Percentiles rank a stretch among this genome's conserved stretches.
Conservation (phyloP, 1,139 yeast species). For the Hansenula anomala region DNA sequence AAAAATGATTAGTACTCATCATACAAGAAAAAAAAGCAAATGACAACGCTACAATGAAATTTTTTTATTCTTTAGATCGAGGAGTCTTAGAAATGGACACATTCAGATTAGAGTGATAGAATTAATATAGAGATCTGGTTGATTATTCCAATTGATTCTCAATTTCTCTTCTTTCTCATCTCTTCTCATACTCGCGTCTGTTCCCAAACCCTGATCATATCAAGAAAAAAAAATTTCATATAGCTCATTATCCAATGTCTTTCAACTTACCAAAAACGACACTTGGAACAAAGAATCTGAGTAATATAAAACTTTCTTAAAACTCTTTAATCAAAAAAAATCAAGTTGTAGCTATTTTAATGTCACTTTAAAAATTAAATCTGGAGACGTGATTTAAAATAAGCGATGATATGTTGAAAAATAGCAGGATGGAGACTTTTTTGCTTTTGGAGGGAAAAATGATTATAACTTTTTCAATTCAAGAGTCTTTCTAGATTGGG, state of each 20-base stretch:
- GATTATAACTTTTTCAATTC: conserved; percentile 7
- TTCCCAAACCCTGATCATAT: no score
- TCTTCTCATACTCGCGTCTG: conserved; percentile 12
- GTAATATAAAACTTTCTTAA: not conserved
- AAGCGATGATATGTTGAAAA: no score
- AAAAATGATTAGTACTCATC: not conserved
- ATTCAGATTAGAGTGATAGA: no score
- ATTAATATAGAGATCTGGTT: no score
- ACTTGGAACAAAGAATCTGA: not conserved
- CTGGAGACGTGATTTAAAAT: not conserved
- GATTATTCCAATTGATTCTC: no score
- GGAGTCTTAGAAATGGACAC: no score
- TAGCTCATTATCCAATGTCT: no score
- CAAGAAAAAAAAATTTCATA: no score
- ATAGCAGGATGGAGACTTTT: not conserved
- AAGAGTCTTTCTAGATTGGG: conserved; percentile 6
- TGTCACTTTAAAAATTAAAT: not conserved
- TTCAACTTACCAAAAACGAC: conserved; percentile 1
- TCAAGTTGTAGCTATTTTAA: not conserved
- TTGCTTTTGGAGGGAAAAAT: no score
- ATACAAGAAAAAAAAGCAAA: no score
- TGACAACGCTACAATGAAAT: no score
- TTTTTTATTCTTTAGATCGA: no score
- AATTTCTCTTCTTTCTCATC: conserved; percentile 1
- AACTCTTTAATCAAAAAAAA: conserved; percentile 1